Evolutionary conservation across 2,329 filamentous ascomycete genomes (phyloP).

Genomic region (Colletotrichum lini): DNA sequence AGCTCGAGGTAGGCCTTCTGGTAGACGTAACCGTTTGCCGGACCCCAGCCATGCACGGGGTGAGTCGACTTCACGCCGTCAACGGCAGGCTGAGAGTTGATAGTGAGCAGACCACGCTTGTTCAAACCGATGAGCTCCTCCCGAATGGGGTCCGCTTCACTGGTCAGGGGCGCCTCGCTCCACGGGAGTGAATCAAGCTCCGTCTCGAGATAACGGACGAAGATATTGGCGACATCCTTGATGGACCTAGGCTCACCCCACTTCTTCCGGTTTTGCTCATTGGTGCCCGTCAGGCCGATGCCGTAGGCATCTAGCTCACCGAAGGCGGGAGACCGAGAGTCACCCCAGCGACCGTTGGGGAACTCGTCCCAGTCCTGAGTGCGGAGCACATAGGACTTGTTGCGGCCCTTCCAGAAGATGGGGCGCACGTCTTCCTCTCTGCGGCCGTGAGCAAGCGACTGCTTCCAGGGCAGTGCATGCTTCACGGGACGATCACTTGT

Average conservation of each 20-base stretch:
- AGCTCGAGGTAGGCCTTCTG: conserved; percentile 98
- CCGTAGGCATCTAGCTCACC: conserved; percentile 96
- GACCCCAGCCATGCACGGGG: conserved; percentile 93
- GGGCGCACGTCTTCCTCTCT: conserved; percentile 96
- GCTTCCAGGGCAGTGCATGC: conserved; percentile 95
- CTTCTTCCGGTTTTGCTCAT: conserved; percentile 94
- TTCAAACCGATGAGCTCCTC: conserved; percentile 86
- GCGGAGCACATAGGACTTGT: conserved; percentile 93
- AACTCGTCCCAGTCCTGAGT: conserved; percentile 99
- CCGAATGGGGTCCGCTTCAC: conserved; percentile 85
- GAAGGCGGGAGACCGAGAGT: conserved; percentile 95
- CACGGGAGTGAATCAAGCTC: conserved; percentile 89
- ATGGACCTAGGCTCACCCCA: conserved; percentile 90
- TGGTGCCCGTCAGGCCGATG: conserved; percentile 92
- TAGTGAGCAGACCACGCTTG: conserved; percentile 87
- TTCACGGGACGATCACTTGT: conserved; percentile 83
- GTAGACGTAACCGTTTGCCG: conserved; percentile 95
- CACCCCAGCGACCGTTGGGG: conserved; percentile 98
- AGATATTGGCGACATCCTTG: conserved; percentile 85
- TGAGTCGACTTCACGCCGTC: conserved; percentile 91
- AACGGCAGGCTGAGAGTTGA: conserved; percentile 97
- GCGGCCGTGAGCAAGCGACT: conserved; percentile 89
- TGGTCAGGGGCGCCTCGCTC: conserved; percentile 90
- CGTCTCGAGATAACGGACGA: conserved; percentile 87
- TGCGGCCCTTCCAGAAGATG: conserved; percentile 98